These are phyloP conservation scores for Taiwanofungus camphoratus DNA, from an alignment of 1,284 basidiomycete genomes.

Conservation along the genomic window DNA sequence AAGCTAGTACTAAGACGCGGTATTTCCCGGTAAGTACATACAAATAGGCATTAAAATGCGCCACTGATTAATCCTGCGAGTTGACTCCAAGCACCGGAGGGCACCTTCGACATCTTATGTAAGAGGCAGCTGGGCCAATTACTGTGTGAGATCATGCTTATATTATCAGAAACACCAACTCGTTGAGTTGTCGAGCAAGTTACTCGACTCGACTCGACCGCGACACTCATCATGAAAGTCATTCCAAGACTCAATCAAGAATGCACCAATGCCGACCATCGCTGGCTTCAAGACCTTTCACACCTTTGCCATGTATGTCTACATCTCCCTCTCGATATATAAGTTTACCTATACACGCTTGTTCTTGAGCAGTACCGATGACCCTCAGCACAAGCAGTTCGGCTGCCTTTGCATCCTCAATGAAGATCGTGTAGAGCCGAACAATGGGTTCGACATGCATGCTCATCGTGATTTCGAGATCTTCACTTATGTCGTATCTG, in stretches of 20 bases:
- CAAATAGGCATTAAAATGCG: too few relatives aligned
- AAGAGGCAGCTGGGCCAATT: too few relatives aligned
- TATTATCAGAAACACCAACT: too few relatives aligned
- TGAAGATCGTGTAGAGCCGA: slow-evolving; percentile 80
- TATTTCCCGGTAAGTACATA: too few relatives aligned
- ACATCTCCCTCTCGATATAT: too few relatives aligned
- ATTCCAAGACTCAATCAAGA: slow-evolving; percentile 55
- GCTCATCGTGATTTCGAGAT: slow-evolving; percentile 87
- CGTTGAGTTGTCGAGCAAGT: too few relatives aligned
- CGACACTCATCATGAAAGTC: slow-evolving; percentile 43
- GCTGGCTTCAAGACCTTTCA: slow-evolving; percentile 92
- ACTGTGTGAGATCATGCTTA: too few relatives aligned
- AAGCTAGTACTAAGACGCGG: too few relatives aligned
- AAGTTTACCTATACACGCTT: neutral
- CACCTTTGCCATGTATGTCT: slow-evolving; percentile 67
- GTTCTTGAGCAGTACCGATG: slow-evolving; percentile 56
- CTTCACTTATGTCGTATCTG: slow-evolving; percentile 81
- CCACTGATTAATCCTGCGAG: too few relatives aligned
- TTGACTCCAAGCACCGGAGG: too few relatives aligned
- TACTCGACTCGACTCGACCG: too few relatives aligned
- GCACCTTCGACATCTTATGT: too few relatives aligned
- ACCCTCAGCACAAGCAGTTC: slow-evolving; percentile 48
- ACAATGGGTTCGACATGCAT: slow-evolving; percentile 83
- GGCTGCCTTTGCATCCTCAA: slow-evolving; percentile 76
- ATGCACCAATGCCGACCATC: slow-evolving; percentile 78